These are phyloP conservation scores for Camellia oleifera DNA, from an alignment of 179 eudicot species.

Conservation along the genomic window DNA sequence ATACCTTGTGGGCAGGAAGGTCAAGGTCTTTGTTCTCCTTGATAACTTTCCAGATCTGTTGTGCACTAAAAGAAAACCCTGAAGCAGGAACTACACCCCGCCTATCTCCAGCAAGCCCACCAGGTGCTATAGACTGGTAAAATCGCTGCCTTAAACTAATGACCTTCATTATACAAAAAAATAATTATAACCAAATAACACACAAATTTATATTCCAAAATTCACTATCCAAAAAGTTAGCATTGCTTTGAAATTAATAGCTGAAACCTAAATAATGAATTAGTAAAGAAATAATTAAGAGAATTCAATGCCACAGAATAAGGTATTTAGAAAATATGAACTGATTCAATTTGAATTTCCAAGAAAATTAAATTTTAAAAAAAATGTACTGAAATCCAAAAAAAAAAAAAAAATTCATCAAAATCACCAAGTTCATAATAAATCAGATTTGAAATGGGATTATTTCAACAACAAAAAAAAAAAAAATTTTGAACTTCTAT, in stretches of 20 bases:
- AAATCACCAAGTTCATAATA: too few relatives aligned
- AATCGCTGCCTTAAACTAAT: constrained; percentile 80
- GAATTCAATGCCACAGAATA: background rate
- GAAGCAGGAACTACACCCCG: constrained; percentile 97
- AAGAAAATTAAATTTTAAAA: background rate
- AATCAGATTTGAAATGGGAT: background rate
- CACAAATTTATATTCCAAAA: background rate
- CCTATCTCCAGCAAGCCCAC: constrained; percentile 99
- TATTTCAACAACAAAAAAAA: too few relatives aligned
- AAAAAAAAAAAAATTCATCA: background rate
- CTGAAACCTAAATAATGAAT: background rate
- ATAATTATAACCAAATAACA: background rate
- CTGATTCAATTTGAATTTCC: background rate
- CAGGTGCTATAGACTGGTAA: constrained; percentile 92
- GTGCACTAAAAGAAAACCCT: constrained; percentile 91
- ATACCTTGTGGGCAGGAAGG: constrained; percentile 97
- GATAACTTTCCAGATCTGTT: constrained; percentile 88
- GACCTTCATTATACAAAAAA: constrained; percentile 47
- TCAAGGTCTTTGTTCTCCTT: constrained; percentile 98
- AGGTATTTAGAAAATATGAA: background rate
- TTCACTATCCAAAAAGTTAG: background rate
- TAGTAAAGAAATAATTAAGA: background rate
- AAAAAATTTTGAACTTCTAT: background rate
- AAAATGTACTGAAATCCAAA: background rate
- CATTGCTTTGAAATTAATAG: background rate